Evolutionary conservation across 768 basidiomycete species (phyloP).

Genomic region (Phlegmacium glaucopus): DNA sequence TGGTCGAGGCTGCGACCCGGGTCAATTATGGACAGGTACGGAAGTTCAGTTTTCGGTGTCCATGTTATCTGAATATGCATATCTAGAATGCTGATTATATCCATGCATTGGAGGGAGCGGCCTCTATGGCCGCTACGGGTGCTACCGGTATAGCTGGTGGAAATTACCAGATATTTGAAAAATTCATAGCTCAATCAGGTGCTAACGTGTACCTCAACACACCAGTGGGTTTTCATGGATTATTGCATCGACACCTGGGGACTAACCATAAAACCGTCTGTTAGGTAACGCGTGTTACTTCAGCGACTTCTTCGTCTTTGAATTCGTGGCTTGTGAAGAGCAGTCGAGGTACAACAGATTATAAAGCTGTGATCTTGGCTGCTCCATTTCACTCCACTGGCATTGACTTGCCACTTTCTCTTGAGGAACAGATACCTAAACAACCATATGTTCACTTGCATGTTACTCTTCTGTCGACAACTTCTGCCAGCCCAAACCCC

Average conservation of each 20-base stretch:
- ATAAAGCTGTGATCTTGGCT: constrained; percentile 80
- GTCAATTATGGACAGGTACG: constrained; percentile 81
- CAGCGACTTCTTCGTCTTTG: constrained; percentile 36
- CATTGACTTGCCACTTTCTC: constrained; percentile 47
- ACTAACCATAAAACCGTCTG: no score
- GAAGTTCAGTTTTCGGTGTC: constrained; percentile 1
- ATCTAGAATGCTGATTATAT: constrained; percentile 64
- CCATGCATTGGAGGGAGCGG: constrained; percentile 72
- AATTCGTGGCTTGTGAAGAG: constrained; percentile 54
- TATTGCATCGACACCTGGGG: no score
- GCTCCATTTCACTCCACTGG: constrained; percentile 76
- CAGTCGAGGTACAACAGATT: constrained; percentile 43
- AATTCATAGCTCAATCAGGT: constrained; percentile 67
- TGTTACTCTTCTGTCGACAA: constrained; percentile 87
- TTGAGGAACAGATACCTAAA: constrained; percentile 52
- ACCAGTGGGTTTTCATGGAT: constrained; percentile 39
- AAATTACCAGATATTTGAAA: constrained; percentile 81
- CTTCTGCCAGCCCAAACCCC: constrained; percentile 53
- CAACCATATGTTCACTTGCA: constrained; percentile 84
- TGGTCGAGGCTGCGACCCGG: constrained; percentile 77
- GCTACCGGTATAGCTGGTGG: constrained; percentile 72
- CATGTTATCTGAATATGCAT: not conserved
- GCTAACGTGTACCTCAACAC: constrained; percentile 74
- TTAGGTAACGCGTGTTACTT: constrained; percentile 53
- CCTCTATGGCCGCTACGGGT: constrained; percentile 67